phyloP scores from a whole-genome alignment of 2,329 filamentous ascomycete species.

The Tolypocladium pustulatum region DNA sequence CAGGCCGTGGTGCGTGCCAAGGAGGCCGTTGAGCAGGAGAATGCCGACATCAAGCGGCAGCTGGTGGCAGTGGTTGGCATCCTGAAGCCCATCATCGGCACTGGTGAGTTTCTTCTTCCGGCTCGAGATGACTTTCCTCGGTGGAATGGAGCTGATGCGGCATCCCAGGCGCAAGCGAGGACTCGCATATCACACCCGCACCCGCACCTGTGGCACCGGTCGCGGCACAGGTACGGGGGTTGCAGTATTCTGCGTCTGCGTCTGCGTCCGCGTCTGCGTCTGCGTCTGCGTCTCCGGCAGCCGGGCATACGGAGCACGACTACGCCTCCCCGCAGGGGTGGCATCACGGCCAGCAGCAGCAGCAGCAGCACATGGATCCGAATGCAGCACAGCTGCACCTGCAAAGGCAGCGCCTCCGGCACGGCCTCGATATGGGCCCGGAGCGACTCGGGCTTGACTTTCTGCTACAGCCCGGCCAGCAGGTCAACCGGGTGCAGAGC shows the following conservation, averaged over 20 bases:
- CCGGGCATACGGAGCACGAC: not conserved
- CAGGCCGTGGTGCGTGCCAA: constrained; percentile 66
- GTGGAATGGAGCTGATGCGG: not conserved
- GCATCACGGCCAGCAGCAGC: not conserved
- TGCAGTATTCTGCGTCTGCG: not conserved
- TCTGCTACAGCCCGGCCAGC: constrained; percentile 39
- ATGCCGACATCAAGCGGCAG: constrained; percentile 63
- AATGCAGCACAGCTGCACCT: constrained; percentile 25
- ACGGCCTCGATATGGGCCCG: constrained; percentile 48
- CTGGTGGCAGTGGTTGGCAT: constrained; percentile 55
- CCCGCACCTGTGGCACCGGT: constrained; percentile 13
- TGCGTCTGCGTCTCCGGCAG: constrained; percentile 1
- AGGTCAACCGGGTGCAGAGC: constrained; percentile 40
- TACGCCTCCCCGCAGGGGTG: not conserved
- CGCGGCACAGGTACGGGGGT: not conserved
- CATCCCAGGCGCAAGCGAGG: not conserved
- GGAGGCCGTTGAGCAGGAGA: constrained; percentile 68
- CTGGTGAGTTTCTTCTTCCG: constrained; percentile 8
- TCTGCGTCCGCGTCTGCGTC: not conserved
- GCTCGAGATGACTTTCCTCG: not conserved
- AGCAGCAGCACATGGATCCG: not conserved
- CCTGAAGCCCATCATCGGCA: constrained; percentile 46
- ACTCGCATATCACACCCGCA: constrained; percentile 18
- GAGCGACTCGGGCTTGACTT: constrained; percentile 67
- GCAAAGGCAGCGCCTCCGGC: constrained; percentile 38